Percentiles rank a stretch among this genome's conserved stretches.
Conservation (phyloP, 345 rosid genomes). For the Rubroshorea leprosula region DNA sequence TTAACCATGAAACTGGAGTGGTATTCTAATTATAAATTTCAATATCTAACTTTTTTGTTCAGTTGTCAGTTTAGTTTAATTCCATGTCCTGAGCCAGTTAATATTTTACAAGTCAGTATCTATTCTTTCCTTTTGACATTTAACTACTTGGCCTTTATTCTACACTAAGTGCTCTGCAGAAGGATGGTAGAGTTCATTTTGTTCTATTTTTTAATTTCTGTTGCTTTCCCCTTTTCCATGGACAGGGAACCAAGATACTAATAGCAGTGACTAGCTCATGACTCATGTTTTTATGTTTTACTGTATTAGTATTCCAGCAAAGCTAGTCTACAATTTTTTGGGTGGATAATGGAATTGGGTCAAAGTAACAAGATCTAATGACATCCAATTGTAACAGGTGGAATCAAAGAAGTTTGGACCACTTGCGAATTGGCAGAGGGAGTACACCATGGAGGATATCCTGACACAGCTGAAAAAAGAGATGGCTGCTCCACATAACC, state of each 20-base stretch:
- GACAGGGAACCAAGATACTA: neutral
- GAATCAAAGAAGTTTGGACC: slow-evolving; percentile 67
- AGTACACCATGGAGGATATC: slow-evolving; percentile 74
- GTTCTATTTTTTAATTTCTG: neutral
- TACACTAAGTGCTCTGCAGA: too few species aligned
- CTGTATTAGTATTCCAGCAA: too few species aligned
- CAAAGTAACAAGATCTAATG: slow-evolving; percentile 10
- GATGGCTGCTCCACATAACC: slow-evolving; percentile 65
- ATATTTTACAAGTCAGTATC: too few species aligned
- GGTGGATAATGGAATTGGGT: neutral
- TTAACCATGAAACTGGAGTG: slow-evolving; percentile 95
- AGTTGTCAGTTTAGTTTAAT: neutral
- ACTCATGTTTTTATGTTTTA: too few species aligned
- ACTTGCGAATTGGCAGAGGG: slow-evolving; percentile 74
- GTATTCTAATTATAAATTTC: slow-evolving; percentile 29
- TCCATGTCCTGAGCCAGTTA: neutral
- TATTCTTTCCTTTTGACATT: too few species aligned
- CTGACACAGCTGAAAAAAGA: slow-evolving; percentile 71
- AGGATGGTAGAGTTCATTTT: too few species aligned
- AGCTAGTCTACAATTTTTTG: neutral
- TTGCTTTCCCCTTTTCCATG: neutral
- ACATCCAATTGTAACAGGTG: slow-evolving; percentile 36
- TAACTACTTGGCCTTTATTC: neutral
- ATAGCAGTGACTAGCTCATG: neutral
- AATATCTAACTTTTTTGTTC: neutral